Conservation (phyloP, 148 eudicot genomes). For the Silene latifolia region DNA sequence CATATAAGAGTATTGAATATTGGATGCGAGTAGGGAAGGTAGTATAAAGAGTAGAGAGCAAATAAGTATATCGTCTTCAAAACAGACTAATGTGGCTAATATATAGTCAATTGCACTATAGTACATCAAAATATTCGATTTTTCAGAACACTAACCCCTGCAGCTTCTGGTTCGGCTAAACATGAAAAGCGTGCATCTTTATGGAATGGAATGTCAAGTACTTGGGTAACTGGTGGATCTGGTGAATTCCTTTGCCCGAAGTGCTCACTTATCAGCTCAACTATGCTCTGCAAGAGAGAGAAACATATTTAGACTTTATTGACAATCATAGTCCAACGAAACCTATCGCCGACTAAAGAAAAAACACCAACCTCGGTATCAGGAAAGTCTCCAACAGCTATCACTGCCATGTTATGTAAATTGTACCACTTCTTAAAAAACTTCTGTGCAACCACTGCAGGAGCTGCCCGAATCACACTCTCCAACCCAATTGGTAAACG, state of each 20-base stretch:
- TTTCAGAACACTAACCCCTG: constrained; percentile 57
- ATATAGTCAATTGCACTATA: neutral
- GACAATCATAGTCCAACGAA: neutral
- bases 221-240: constrained; percentile 42
- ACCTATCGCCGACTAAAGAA: neutral
- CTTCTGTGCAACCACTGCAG: constrained; percentile 51
- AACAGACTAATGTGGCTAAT: neutral
- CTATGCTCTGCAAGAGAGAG: constrained; percentile 48
- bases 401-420: constrained; percentile 76
- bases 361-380: constrained; percentile 61
- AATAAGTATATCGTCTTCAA: too few relatives aligned
- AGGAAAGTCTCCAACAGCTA: constrained; percentile 84
- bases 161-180: constrained; percentile 82
- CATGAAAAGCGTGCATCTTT: constrained; percentile 58
- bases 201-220: constrained; percentile 50
- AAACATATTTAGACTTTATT: constrained; percentile 1
- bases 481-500: constrained; percentile 86
- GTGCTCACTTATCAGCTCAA: constrained; percentile 63
- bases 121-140: neutral
- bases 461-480: constrained; percentile 58
- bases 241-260: constrained; percentile 54
- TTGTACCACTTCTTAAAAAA: constrained; percentile 73
- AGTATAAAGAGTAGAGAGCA: too few relatives aligned
- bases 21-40: too few relatives aligned
- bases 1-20: too few relatives aligned